Percentiles rank a stretch among this genome's conserved stretches.
Conservation (phyloP, 805 yeast genomes). For the Zygotorulaspora danielsina region DNA sequence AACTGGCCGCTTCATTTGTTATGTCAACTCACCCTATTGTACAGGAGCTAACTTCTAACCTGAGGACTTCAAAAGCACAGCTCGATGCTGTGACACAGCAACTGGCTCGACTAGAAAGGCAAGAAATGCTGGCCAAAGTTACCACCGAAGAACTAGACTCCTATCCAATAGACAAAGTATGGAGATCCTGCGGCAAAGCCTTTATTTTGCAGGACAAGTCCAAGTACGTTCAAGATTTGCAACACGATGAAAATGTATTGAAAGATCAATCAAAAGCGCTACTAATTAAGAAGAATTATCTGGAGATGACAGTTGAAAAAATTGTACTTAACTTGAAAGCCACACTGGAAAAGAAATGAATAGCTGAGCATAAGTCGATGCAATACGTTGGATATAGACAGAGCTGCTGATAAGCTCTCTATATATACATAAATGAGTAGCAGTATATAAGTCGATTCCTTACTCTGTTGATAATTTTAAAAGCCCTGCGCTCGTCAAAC, state of each 20-base stretch:
- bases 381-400: neutral
- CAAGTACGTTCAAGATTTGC: slow-evolving; percentile 47
- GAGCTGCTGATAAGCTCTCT: too few species aligned
- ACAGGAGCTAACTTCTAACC: slow-evolving; percentile 27
- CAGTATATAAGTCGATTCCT: too few species aligned
- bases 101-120: slow-evolving; percentile 29
- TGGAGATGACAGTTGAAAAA: slow-evolving; percentile 72
- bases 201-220: slow-evolving; percentile 43
- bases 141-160: slow-evolving; percentile 55
- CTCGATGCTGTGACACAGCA: slow-evolving; percentile 31
- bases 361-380: neutral
- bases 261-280: slow-evolving; percentile 58
- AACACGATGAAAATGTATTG: slow-evolving; percentile 49
- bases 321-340: slow-evolving; percentile 61
- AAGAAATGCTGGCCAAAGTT: slow-evolving; percentile 46
- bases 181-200: slow-evolving; percentile 84
- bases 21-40: slow-evolving; percentile 11
- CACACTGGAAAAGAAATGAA: slow-evolving; percentile 26
- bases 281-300: slow-evolving; percentile 63
- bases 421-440: too few species aligned
- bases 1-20: too few species aligned
- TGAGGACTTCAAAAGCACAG: slow-evolving; percentile 31
- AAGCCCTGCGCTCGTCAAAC: too few species aligned
- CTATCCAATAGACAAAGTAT: slow-evolving; percentile 50
- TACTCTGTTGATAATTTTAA: too few species aligned